Conservation (phyloP, 768 basidiomycete genomes). For the Tulasnella sp. region DNA sequence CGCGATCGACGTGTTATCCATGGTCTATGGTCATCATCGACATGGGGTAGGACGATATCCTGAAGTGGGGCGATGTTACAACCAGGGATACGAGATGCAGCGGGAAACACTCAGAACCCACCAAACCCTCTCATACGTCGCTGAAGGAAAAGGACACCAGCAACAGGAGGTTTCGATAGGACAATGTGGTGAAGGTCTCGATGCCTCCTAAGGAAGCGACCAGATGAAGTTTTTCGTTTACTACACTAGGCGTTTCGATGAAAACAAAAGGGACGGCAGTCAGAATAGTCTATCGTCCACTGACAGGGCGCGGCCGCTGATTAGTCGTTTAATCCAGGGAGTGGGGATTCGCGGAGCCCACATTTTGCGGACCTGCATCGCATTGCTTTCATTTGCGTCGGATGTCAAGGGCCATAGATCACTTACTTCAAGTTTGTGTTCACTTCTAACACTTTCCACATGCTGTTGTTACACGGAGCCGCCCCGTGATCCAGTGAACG, state of each 20-base stretch:
- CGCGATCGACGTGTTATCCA: no score
- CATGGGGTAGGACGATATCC: not conserved
- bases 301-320: no score
- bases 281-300: no score
- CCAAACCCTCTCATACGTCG: slow-evolving; percentile 64
- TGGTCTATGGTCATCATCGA: not conserved
- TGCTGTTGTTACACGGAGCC: no score
- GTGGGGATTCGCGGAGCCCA: not conserved
- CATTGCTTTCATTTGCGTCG: not conserved
- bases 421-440: not conserved
- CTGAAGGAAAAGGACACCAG: slow-evolving; percentile 28
- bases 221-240: no score
- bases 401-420: not conserved
- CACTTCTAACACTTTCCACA: not conserved
- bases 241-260: no score
- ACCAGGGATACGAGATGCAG: not conserved
- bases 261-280: no score
- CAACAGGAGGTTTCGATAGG: not conserved
- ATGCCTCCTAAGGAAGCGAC: no score
- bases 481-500: no score
- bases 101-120: slow-evolving; percentile 28
- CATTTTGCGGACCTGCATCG: not conserved
- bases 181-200: no score
- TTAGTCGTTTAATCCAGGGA: not conserved
- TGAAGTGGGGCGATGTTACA: not conserved